Evolutionary conservation across 768 basidiomycete genomes (phyloP).

Genomic region (Naganishia onofrii): DNA sequence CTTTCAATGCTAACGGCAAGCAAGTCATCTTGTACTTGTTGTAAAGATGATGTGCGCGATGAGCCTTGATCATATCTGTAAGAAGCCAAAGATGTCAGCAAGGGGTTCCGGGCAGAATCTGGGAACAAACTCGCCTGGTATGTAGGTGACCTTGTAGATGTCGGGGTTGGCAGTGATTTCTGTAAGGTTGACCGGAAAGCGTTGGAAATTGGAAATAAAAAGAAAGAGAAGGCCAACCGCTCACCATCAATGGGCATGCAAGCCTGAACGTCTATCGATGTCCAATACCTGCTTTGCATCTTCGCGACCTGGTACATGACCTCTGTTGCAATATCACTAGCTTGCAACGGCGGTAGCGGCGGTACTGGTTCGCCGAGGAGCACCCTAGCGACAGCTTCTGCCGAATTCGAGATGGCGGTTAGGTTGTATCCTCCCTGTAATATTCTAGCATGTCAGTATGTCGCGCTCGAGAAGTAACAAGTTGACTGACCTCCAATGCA

Average conservation of each 20-base stretch:
- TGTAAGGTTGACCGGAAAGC: background rate
- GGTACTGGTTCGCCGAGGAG: slow-evolving; percentile 86
- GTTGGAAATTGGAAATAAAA: background rate
- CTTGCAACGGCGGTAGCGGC: slow-evolving; percentile 65
- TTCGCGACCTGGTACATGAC: slow-evolving; percentile 83
- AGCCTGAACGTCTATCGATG: slow-evolving; percentile 72
- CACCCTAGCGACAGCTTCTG: slow-evolving; percentile 79
- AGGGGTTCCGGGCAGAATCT: background rate
- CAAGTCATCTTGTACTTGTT: slow-evolving; percentile 73
- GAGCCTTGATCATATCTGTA: slow-evolving; percentile 78
- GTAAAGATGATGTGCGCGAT: slow-evolving; percentile 80
- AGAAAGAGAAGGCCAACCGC: slow-evolving; percentile 26
- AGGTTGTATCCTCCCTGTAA: slow-evolving; percentile 93
- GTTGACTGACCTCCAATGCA: slow-evolving; percentile 75
- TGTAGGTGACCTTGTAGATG: slow-evolving; percentile 29
- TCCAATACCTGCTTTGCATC: slow-evolving; percentile 90
- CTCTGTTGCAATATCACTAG: slow-evolving; percentile 77
- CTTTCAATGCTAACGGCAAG: slow-evolving; percentile 66
- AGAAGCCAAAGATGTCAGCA: slow-evolving; percentile 57
- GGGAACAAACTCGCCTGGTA: slow-evolving; percentile 23
- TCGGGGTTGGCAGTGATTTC: slow-evolving; percentile 26
- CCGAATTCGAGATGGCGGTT: slow-evolving; percentile 79
- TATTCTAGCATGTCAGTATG: background rate
- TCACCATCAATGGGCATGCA: slow-evolving; percentile 78
- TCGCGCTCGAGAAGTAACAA: background rate